Percentiles rank a stretch among this genome's conserved stretches.
These are phyloP conservation scores for Aspergillus clavatus DNA, from an alignment of 2,329 filamentous ascomycete genomes.

Conservation along the genomic window DNA sequence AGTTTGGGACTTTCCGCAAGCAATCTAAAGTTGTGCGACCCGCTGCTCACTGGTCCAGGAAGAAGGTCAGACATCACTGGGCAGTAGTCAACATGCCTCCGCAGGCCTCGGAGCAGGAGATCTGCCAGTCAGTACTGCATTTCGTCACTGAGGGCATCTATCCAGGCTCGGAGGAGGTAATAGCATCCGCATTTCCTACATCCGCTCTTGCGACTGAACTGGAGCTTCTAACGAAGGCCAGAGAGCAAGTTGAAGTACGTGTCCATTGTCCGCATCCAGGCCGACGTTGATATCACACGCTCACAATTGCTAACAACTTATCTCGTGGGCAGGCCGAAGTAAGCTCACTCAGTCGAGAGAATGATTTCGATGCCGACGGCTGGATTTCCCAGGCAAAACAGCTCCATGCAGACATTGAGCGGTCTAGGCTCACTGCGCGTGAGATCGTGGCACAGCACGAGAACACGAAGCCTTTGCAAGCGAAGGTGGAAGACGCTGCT, in stretches of 20 bases:
- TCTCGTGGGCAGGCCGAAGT: slow-evolving; percentile 59
- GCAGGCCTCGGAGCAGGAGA: slow-evolving; percentile 37
- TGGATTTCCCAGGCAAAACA: slow-evolving; percentile 84
- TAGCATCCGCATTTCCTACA: slow-evolving; percentile 49
- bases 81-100: slow-evolving; percentile 24
- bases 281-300: neutral
- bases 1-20: no score
- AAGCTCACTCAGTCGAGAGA: slow-evolving; percentile 68
- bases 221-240: slow-evolving; percentile 48
- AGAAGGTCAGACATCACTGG: neutral
- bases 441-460: slow-evolving; percentile 77
- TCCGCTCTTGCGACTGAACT: slow-evolving; percentile 48
- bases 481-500: slow-evolving; percentile 58
- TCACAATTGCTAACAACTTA: slow-evolving; percentile 8
- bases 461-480: slow-evolving; percentile 58
- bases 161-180: slow-evolving; percentile 53
- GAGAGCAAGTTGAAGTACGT: slow-evolving; percentile 50
- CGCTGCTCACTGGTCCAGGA: no score
- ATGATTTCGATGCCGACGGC: slow-evolving; percentile 71
- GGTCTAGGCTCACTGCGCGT: slow-evolving; percentile 71
- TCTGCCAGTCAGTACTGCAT: slow-evolving; percentile 60
- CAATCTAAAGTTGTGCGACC: no score
- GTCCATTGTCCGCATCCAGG: neutral
- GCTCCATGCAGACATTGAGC: slow-evolving; percentile 78
- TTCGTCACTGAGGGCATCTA: slow-evolving; percentile 57